Evolutionary conservation across 208 protist genomes (phyloP), one percentile per base, ranked within the genome.

Genomic region (Leishmania amazonensis): DNA sequence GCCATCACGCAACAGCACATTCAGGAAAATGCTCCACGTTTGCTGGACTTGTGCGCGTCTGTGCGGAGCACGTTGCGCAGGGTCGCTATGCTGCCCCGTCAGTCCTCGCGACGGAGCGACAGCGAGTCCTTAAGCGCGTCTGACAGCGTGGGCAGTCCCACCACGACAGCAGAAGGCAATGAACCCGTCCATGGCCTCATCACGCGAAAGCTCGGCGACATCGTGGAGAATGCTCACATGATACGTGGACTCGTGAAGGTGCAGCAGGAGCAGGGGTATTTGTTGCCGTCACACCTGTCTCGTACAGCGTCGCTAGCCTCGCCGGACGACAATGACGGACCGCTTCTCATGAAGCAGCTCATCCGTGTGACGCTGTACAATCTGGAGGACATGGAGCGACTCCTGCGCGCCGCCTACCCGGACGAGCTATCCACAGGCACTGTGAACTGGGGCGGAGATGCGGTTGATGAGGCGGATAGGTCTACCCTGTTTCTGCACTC

Each of bases 331-430:
- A 65, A 70, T 45, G 76, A 81, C 24, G 54, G 47, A 7, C 38
- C 84, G 68, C 68, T 85, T 40, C 82, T 79, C 53, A 87, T 87
- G 71, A 85, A 88, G 72, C 83, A 88, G 42, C 84, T 83, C n/a
- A 68, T 89, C 68, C 87, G 89, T 40, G 76, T 85, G 8, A 65
- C 79, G 45, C 31, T 68, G 24, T 83, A 87, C 64, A 89, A 85
- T 67, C 64, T 92, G 1, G 82, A 87, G 15, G 89, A 92, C 60
- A 87, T 83, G 73, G 76, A 92, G 81, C 86, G 81, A 45, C 76
- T 92, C n/a, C 78, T 92, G 57, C 84, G 85, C 17, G 85, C 89
- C 70, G 83, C 81, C 35, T 92, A 86, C 75, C 83, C 80, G 21
- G 72, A 81, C 21, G 75, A 47, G 11, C 38, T 7, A 47, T 4